These are phyloP conservation scores for Monosporascus sp. DNA, from an alignment of 2,329 filamentous ascomycete species.

Conservation along the genomic window DNA sequence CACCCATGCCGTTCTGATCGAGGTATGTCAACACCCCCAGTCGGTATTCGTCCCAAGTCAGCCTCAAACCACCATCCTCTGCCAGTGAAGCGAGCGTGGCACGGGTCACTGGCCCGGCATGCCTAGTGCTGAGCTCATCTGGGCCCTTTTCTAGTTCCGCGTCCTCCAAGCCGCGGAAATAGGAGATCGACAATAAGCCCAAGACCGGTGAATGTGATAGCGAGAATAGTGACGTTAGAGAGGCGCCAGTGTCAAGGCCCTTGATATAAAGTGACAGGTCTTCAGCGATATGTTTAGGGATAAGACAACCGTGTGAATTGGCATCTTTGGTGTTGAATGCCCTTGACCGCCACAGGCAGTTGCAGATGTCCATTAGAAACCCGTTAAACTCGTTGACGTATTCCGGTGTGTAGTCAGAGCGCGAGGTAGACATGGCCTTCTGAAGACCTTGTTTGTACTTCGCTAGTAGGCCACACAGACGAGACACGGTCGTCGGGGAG, in stretches of 20 bases:
- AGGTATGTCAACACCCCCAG: constrained; percentile 66
- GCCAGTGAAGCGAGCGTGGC: constrained; percentile 57
- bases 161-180: constrained; percentile 53
- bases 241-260: constrained; percentile 39
- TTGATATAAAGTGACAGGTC: constrained; percentile 43
- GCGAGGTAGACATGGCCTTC: constrained; percentile 25
- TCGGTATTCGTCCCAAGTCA: constrained; percentile 71
- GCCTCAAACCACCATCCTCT: constrained; percentile 56
- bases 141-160: constrained; percentile 36
- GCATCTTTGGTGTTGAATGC: constrained; percentile 62
- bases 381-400: constrained; percentile 72
- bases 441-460: constrained; percentile 72
- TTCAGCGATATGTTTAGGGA: constrained; percentile 39
- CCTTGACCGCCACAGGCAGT: constrained; percentile 71
- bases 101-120: constrained; percentile 66
- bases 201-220: constrained; percentile 55
- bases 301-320: constrained; percentile 53
- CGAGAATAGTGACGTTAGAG: constrained; percentile 47
- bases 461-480: constrained; percentile 64
- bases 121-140: constrained; percentile 39
- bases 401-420: constrained; percentile 44
- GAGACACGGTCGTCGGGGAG: constrained; percentile 59
- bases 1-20: constrained; percentile 56
- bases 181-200: constrained; percentile 48
- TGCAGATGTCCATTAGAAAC: constrained; percentile 82